Conservation (phyloP, 2,329 filamentous ascomycete genomes). For the Fusarium duplospermum region DNA sequence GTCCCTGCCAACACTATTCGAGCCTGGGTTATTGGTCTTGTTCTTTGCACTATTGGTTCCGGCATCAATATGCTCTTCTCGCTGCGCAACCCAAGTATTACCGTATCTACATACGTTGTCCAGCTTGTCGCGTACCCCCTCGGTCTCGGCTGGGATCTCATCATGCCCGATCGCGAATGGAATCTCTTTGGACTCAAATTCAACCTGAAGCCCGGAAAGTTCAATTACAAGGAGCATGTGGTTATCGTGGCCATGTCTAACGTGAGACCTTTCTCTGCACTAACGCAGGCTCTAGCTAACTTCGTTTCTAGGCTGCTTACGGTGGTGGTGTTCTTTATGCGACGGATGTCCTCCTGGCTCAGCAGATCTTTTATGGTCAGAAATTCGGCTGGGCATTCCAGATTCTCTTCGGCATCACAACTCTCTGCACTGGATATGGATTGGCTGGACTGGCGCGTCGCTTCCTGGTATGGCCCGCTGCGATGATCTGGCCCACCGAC, state of each 20-base stretch:
- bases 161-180: constrained; percentile 65
- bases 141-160: constrained; percentile 64
- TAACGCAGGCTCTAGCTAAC: constrained; percentile 29
- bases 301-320: constrained; percentile 61
- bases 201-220: constrained; percentile 67
- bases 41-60: constrained; percentile 72
- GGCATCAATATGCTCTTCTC: constrained; percentile 72
- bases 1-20: constrained; percentile 73
- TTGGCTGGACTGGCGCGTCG: constrained; percentile 65
- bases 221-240: constrained; percentile 73
- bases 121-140: constrained; percentile 72
- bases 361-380: constrained; percentile 68
- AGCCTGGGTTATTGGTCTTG: constrained; percentile 71
- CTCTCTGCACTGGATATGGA: constrained; percentile 68
- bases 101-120: constrained; percentile 70
- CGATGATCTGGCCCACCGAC: constrained; percentile 69
- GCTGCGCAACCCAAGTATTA: constrained; percentile 68
- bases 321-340: constrained; percentile 69
- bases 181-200: constrained; percentile 65
- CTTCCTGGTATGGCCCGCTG: constrained; percentile 65
- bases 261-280: constrained; percentile 53
- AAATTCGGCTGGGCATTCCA: constrained; percentile 66
- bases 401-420: constrained; percentile 64
- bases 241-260: constrained; percentile 74
- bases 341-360: constrained; percentile 61